Conservation (phyloP, 2,329 filamentous ascomycete genomes). For the Hymenoscyphus salicellus region DNA sequence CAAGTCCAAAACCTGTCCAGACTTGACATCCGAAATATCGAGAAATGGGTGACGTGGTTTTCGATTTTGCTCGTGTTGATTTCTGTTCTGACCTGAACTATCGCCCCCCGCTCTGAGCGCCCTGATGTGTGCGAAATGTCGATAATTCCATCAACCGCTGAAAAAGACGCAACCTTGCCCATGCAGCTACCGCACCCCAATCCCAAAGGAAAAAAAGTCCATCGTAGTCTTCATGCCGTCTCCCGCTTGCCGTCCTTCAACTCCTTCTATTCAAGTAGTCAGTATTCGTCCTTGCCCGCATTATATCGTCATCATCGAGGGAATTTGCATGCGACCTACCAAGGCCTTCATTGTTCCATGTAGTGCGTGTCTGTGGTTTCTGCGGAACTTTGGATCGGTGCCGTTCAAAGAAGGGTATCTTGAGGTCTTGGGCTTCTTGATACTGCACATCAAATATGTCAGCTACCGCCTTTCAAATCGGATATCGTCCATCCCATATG, state of each 20-base stretch:
- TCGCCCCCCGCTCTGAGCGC: constrained; percentile 20
- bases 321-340: constrained; percentile 56
- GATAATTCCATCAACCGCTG: constrained; percentile 22
- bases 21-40: constrained; percentile 10
- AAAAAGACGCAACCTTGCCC: constrained; percentile 29
- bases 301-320: not conserved
- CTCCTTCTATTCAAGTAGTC: constrained; percentile 71
- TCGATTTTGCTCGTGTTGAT: constrained; percentile 31
- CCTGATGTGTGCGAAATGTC: constrained; percentile 22
- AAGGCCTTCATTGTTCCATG: constrained; percentile 98
- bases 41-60: constrained; percentile 16
- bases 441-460: constrained; percentile 54
- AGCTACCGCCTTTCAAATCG: constrained; percentile 1
- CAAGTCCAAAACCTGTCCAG: not conserved
- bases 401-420: constrained; percentile 98
- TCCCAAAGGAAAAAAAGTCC: constrained; percentile 26
- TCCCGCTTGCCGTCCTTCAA: constrained; percentile 94
- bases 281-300: constrained; percentile 6
- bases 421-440: constrained; percentile 99
- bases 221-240: constrained; percentile 59
- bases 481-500: not conserved
- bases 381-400: constrained; percentile 98
- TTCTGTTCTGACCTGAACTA: constrained; percentile 28
- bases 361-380: constrained; percentile 99
- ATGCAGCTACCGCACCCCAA: constrained; percentile 32